Conservation (phyloP, 2,329 filamentous ascomycete species). For the Penicillium italicum region DNA sequence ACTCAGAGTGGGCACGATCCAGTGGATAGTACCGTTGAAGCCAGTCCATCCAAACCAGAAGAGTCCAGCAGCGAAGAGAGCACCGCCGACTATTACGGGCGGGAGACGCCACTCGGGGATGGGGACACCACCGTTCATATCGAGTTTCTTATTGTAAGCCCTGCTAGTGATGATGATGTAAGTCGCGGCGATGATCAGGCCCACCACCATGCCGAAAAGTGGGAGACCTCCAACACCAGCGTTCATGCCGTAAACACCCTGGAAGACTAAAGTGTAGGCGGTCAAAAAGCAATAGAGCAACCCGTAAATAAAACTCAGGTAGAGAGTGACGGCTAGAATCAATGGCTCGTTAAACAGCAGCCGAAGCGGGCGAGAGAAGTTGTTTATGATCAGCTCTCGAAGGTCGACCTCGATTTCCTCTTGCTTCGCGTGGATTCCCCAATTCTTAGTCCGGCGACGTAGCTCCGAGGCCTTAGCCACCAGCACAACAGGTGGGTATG, state of each 20-base stretch:
- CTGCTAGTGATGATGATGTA: conserved; percentile 56
- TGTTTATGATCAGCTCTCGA: conserved; percentile 48
- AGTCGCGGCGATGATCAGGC: conserved; percentile 65
- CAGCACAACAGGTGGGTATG: conserved; percentile 57
- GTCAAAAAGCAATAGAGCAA: conserved; percentile 38
- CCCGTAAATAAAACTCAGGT: conserved; percentile 40
- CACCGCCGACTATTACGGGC: conserved; percentile 52
- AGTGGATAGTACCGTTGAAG: conserved; percentile 42
- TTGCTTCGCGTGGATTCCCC: conserved; percentile 55
- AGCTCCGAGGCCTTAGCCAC: conserved; percentile 50
- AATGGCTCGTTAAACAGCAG: conserved; percentile 45
- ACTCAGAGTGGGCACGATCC: conserved; percentile 41
- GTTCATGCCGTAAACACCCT: conserved; percentile 63
- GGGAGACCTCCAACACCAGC: conserved; percentile 69
- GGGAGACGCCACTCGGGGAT: conserved; percentile 58
- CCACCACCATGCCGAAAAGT: conserved; percentile 78
- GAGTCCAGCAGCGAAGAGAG: conserved; percentile 57
- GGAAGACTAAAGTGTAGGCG: conserved; percentile 38
- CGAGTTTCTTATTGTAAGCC: conserved; percentile 18
- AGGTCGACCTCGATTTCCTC: conserved; percentile 54
- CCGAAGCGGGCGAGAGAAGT: conserved; percentile 50
- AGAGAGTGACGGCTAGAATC: conserved; percentile 41
- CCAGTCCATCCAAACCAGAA: conserved; percentile 79
- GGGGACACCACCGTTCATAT: conserved; percentile 59
- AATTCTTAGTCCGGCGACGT: conserved; percentile 53